These are phyloP conservation scores for Artomyces pyxidatus DNA, from an alignment of 768 basidiomycete species.

Conservation along the genomic window DNA sequence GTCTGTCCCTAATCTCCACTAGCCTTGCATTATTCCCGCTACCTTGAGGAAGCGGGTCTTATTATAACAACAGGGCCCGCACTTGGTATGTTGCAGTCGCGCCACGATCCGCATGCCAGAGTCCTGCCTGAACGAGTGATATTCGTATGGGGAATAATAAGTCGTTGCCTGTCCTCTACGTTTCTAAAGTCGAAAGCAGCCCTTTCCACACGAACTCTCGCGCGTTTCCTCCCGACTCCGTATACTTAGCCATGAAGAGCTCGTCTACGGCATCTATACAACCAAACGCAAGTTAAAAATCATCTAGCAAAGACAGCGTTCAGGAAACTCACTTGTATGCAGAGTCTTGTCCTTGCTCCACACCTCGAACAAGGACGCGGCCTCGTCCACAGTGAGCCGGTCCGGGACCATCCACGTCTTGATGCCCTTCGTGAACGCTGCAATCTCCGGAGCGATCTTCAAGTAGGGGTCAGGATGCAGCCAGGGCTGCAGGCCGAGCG, in stretches of 20 bases:
- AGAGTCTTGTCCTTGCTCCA: slow-evolving; percentile 61
- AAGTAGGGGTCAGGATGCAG: slow-evolving; percentile 45
- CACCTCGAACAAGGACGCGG: slow-evolving; percentile 64
- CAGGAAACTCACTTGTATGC: slow-evolving; percentile 38
- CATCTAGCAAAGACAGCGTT: too few relatives aligned
- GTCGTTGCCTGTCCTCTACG: too few relatives aligned
- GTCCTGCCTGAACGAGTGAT: too few relatives aligned
- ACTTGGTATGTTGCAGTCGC: too few relatives aligned
- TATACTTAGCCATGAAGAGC: slow-evolving; percentile 70
- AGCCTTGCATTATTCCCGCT: too few relatives aligned
- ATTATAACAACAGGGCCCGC: too few relatives aligned
- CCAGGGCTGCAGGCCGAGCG: slow-evolving; percentile 40
- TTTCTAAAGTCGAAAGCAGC: slow-evolving; percentile 20
- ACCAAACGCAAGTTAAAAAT: too few relatives aligned
- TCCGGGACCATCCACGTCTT: slow-evolving; percentile 45
- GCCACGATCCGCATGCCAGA: too few relatives aligned
- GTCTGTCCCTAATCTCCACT: too few relatives aligned
- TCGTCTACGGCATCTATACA: slow-evolving; percentile 54
- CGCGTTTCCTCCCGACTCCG: slow-evolving; percentile 71
- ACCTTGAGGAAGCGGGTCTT: too few relatives aligned
- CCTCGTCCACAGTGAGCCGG: slow-evolving; percentile 56
- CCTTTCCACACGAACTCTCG: slow-evolving; percentile 56
- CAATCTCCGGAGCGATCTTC: slow-evolving; percentile 40
- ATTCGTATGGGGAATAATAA: too few relatives aligned
- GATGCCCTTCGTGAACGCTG: slow-evolving; percentile 48